Percentiles rank a stretch among this genome's conserved stretches.
Evolutionary conservation across 495 filamentous ascomycete species (phyloP).

Genomic region (Echria macrotheca): DNA sequence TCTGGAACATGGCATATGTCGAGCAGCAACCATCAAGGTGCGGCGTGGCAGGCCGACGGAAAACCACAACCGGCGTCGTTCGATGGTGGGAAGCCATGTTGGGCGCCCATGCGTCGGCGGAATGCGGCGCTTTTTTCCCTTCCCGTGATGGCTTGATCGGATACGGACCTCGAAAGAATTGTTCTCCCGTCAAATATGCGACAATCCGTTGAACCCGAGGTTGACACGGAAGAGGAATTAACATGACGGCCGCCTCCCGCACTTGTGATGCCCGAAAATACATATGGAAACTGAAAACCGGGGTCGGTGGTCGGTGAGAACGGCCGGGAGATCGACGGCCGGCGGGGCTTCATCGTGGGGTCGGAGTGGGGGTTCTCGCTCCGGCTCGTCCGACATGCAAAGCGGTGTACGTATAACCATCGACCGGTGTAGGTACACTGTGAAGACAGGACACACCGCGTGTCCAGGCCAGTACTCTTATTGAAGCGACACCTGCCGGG

Average conservation of each 20-base stretch:
- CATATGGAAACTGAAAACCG: too few relatives aligned
- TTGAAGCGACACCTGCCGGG: too few relatives aligned
- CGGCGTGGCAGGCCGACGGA: background rate
- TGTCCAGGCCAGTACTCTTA: too few relatives aligned
- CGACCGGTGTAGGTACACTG: too few relatives aligned
- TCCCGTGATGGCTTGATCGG: background rate
- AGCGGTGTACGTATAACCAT: too few relatives aligned
- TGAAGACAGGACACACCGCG: too few relatives aligned
- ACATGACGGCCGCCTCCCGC: background rate
- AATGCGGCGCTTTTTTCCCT: conserved; percentile 1
- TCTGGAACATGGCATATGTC: too few relatives aligned
- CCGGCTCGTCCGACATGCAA: too few relatives aligned
- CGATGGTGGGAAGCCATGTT: background rate
- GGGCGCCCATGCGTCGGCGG: conserved; percentile 11
- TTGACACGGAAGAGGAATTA: background rate
- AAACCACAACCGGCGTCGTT: background rate
- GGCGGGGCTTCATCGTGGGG: background rate
- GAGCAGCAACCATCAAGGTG: background rate
- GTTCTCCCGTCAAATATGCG: too few relatives aligned
- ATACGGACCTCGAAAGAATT: background rate
- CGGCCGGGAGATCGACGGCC: conserved; percentile 6
- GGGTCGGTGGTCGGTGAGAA: background rate
- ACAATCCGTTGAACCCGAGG: background rate
- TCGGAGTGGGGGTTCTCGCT: background rate
- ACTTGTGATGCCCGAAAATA: too few relatives aligned